Evolutionary conservation across 208 protist genomes (phyloP).

Genomic region (Trypanosomatidae sp.): DNA sequence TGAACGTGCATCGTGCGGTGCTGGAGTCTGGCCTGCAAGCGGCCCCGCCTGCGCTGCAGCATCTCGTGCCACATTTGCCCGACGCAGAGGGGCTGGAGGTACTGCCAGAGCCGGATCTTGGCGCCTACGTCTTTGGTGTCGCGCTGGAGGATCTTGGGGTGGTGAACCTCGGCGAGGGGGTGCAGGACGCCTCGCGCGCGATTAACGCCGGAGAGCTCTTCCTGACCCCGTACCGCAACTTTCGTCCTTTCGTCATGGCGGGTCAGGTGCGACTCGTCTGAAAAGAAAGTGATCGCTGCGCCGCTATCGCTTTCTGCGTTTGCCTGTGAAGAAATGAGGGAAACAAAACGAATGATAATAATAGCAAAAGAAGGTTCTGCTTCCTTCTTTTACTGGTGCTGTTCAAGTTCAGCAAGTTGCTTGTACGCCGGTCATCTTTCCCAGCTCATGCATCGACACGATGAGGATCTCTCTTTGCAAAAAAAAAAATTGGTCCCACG

Average conservation of each 20-base stretch:
- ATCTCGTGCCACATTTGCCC: constrained; percentile 57
- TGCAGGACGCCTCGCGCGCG: constrained; percentile 63
- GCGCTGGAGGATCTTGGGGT: constrained; percentile 79
- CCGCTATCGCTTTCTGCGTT: background rate
- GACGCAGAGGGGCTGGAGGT: constrained; percentile 80
- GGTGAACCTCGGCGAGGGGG: constrained; percentile 69
- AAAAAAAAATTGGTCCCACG: too few relatives aligned
- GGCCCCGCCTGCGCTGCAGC: constrained; percentile 55
- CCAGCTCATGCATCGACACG: too few relatives aligned
- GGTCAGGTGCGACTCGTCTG: constrained; percentile 74
- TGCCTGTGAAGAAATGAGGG: background rate
- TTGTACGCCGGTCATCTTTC: too few relatives aligned
- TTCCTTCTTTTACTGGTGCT: too few relatives aligned
- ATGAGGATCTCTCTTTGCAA: too few relatives aligned
- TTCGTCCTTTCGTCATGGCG: constrained; percentile 67
- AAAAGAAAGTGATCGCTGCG: background rate
- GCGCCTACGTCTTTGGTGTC: constrained; percentile 80
- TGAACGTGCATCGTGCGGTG: constrained; percentile 32
- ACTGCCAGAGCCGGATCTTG: constrained; percentile 67
- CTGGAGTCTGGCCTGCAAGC: constrained; percentile 61
- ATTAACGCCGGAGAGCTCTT: constrained; percentile 82
- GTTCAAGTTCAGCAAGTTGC: too few relatives aligned
- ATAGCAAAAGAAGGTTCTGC: too few relatives aligned
- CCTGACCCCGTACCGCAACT: constrained; percentile 73
- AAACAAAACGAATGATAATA: too few relatives aligned